Evolutionary conservation across 352 stramenopile species (phyloP).

Genomic region (Peronospora farinosa): DNA sequence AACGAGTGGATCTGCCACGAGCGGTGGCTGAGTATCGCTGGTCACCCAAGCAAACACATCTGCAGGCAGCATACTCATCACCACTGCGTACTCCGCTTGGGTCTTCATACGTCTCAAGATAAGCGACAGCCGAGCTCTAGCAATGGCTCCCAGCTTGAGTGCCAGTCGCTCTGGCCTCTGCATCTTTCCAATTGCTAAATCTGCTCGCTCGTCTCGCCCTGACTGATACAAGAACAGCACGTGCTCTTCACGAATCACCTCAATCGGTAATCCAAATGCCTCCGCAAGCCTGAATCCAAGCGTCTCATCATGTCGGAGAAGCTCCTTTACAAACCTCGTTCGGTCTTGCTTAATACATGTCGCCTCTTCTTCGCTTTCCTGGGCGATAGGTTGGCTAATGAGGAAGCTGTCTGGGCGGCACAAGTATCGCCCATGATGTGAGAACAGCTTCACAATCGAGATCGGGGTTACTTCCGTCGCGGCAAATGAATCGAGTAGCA

Average conservation of each 20-base stretch:
- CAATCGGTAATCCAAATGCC: conserved; percentile 65
- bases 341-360: conserved; percentile 40
- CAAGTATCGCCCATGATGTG: conserved; percentile 38
- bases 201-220: conserved; percentile 58
- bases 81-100: conserved; percentile 60
- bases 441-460: conserved; percentile 63
- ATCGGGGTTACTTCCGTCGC: conserved; percentile 61
- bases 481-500: conserved; percentile 77
- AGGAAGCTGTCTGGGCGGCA: conserved; percentile 61
- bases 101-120: conserved; percentile 75
- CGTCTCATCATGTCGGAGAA: conserved; percentile 58
- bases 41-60: conserved; percentile 75
- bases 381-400: conserved; percentile 1
- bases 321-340: conserved; percentile 59
- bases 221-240: conserved; percentile 77
- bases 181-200: conserved; percentile 72
- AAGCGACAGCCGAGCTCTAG: conserved; percentile 57
- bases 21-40: conserved; percentile 40
- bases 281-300: conserved; percentile 61
- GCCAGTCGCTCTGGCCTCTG: conserved; percentile 57
- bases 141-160: conserved; percentile 54
- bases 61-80: conserved; percentile 80
- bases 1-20: conserved; percentile 54
- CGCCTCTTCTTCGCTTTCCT: conserved; percentile 21
- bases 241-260: conserved; percentile 73